phyloP scores from a whole-genome alignment of 2,329 filamentous ascomycete species.

The Beauveria medogensis region DNA sequence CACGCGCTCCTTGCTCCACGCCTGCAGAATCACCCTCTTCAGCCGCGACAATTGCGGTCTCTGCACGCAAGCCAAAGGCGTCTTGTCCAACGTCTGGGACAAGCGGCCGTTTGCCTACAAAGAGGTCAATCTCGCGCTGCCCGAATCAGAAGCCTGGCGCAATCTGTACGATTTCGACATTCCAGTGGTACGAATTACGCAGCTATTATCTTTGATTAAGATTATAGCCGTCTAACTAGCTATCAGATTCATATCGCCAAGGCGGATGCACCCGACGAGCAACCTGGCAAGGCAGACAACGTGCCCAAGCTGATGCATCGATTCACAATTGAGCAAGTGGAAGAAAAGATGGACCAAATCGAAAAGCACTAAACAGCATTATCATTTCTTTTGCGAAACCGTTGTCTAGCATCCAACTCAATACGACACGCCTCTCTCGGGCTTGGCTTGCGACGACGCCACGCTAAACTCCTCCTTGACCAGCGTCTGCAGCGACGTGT shows the following conservation, averaged over 20 bases:
- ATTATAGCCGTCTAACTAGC: not conserved
- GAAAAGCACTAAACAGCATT: slow-evolving; percentile 21
- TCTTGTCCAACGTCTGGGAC: slow-evolving; percentile 61
- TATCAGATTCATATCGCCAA: slow-evolving; percentile 57
- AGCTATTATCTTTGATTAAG: not conserved
- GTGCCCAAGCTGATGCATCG: slow-evolving; percentile 72
- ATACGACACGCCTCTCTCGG: slow-evolving; percentile 33
- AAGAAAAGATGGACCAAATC: slow-evolving; percentile 58
- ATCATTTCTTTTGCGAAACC: not conserved
- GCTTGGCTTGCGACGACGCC: slow-evolving; percentile 25
- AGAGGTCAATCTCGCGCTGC: slow-evolving; percentile 61
- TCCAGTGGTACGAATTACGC: slow-evolving; percentile 53
- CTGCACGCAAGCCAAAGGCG: slow-evolving; percentile 59
- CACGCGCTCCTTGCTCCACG: slow-evolving; percentile 38
- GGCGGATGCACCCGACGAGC: slow-evolving; percentile 39
- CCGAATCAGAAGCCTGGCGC: slow-evolving; percentile 57
- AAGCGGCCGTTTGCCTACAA: slow-evolving; percentile 57
- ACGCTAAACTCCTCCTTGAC: slow-evolving; percentile 39
- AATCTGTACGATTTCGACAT: slow-evolving; percentile 74
- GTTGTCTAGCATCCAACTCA: slow-evolving; percentile 17
- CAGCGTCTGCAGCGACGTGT: slow-evolving; percentile 38
- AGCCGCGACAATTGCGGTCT: slow-evolving; percentile 64
- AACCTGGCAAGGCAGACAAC: slow-evolving; percentile 45
- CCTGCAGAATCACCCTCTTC: slow-evolving; percentile 65
- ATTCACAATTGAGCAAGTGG: slow-evolving; percentile 59